Conservation (phyloP, 495 filamentous ascomycete genomes). For the Hypoxylon intermedium region DNA sequence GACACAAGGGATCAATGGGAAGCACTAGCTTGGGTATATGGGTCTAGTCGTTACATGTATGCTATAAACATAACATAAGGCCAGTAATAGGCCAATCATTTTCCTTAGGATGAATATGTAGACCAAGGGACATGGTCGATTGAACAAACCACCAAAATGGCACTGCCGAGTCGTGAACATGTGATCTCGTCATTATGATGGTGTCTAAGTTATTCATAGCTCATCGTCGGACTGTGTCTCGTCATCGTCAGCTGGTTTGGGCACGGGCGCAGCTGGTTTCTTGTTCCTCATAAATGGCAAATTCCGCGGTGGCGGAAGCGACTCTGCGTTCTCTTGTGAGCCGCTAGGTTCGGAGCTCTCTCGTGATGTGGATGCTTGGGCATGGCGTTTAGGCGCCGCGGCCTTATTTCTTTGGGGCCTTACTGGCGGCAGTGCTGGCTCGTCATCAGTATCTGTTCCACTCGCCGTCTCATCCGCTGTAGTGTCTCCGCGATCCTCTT, state of each 20-base stretch:
- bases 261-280: conserved; percentile 25
- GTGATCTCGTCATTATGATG: conserved; percentile 15
- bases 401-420: conserved; percentile 22
- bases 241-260: conserved; percentile 40
- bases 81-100: neutral
- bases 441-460: conserved; percentile 53
- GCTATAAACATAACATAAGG: conserved; percentile 3
- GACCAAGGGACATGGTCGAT: neutral
- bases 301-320: conserved; percentile 29
- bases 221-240: conserved; percentile 57
- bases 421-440: conserved; percentile 41
- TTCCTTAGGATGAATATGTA: neutral
- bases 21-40: conserved; percentile 5
- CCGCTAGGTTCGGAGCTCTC: conserved; percentile 13
- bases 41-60: neutral
- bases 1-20: neutral
- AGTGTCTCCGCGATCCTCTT: conserved; percentile 50
- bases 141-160: neutral
- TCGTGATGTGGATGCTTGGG: conserved; percentile 38
- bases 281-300: conserved; percentile 46
- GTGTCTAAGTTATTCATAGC: conserved; percentile 38
- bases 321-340: conserved; percentile 26
- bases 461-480: conserved; percentile 52
- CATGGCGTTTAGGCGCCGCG: too few relatives aligned
- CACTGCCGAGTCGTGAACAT: conserved; percentile 13